Evolutionary conservation across 345 rosid genomes (phyloP).

Genomic region (Aquilaria sinensis): DNA sequence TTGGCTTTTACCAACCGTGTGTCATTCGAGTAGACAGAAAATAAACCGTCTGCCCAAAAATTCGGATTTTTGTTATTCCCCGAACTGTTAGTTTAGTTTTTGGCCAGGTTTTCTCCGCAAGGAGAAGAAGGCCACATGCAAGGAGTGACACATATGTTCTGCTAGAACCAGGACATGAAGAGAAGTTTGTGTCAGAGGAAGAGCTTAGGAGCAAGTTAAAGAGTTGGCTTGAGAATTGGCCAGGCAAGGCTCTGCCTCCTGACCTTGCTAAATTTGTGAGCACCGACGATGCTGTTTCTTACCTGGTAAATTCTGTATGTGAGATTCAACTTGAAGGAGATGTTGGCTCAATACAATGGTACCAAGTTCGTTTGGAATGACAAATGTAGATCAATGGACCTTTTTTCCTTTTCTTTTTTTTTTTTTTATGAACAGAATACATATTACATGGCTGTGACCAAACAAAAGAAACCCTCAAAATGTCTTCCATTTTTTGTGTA

Average conservation of each 20-base stretch:
- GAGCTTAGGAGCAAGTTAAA: conserved; percentile 59
- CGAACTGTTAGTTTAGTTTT: too few species aligned
- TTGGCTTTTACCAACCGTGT: too few species aligned
- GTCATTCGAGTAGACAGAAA: too few species aligned
- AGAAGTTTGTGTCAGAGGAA: conserved; percentile 70
- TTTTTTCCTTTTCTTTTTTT: too few species aligned
- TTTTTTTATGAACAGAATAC: too few species aligned
- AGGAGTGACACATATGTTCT: conserved; percentile 66
- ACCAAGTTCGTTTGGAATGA: conserved; percentile 71
- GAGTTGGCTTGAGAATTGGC: conserved; percentile 75
- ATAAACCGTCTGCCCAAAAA: too few species aligned
- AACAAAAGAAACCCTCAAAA: too few species aligned
- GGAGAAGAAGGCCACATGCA: conserved; percentile 50
- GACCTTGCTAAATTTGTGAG: conserved; percentile 67
- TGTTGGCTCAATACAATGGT: conserved; percentile 83
- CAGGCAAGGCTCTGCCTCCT: conserved; percentile 48
- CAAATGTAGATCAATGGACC: neutral
- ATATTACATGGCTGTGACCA: too few species aligned
- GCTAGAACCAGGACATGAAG: conserved; percentile 76
- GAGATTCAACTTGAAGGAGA: conserved; percentile 81
- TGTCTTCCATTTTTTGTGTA: too few species aligned
- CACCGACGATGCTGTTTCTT: conserved; percentile 66
- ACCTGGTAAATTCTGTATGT: conserved; percentile 59
- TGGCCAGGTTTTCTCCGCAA: conserved; percentile 13
- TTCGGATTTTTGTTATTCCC: too few species aligned